Evolutionary conservation across 192 early-diverging fungal species (phyloP).

Genomic region (Chytriomyces hyalinus): DNA sequence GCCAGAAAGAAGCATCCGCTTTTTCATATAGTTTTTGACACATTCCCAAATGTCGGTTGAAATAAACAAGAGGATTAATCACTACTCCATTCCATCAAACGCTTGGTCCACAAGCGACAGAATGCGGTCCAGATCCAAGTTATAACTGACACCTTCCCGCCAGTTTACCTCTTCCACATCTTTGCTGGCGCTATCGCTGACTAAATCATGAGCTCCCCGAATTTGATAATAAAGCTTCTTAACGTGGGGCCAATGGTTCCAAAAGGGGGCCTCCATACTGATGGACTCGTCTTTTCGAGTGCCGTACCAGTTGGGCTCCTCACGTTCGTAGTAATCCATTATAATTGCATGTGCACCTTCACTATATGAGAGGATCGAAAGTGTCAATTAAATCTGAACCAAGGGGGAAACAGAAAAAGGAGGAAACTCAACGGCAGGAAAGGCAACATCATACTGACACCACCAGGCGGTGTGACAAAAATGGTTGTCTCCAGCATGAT

Average conservation of each 20-base stretch:
- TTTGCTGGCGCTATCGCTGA: slow-evolving; percentile 3
- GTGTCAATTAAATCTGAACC: neutral
- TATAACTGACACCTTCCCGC: slow-evolving; percentile 35
- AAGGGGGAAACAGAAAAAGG: neutral
- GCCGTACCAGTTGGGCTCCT: slow-evolving; percentile 18
- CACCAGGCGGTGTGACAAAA: slow-evolving; percentile 38
- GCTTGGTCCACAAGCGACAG: slow-evolving; percentile 35
- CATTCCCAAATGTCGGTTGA: too few species aligned
- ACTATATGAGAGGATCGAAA: neutral
- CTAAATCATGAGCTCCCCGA: slow-evolving; percentile 1
- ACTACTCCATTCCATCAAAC: slow-evolving; percentile 35
- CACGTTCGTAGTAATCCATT: slow-evolving; percentile 38
- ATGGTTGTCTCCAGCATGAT: slow-evolving; percentile 20
- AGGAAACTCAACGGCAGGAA: slow-evolving; percentile 27
- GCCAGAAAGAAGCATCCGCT: too few species aligned
- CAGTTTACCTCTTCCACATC: slow-evolving; percentile 23
- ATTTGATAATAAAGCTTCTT: slow-evolving; percentile 46
- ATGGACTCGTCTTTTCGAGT: slow-evolving; percentile 28
- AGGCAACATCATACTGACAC: slow-evolving; percentile 41
- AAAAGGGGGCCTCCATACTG: slow-evolving; percentile 44
- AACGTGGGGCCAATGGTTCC: slow-evolving; percentile 45
- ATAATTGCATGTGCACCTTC: slow-evolving; percentile 39
- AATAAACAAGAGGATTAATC: neutral
- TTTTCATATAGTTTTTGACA: too few species aligned
- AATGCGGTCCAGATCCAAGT: slow-evolving; percentile 25